phyloP scores from a whole-genome alignment of 805 yeast genomes.

The Candida ovalis region DNA sequence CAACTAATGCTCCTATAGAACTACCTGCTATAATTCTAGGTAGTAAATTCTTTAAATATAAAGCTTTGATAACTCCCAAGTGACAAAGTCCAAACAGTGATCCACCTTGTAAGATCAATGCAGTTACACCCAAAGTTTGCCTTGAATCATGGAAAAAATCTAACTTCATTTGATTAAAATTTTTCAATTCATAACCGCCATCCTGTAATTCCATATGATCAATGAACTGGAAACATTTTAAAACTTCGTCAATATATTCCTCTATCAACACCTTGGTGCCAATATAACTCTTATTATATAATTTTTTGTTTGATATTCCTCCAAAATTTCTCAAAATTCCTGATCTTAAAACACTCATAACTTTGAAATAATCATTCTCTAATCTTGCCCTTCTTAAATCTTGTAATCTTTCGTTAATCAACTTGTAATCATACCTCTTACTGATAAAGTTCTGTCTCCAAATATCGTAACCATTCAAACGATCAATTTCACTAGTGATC shows the following conservation, averaged over 20 bases:
- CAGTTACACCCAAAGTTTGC: conserved; percentile 87
- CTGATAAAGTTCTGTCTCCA: conserved; percentile 86
- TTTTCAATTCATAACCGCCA: conserved; percentile 33
- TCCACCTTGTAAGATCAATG: conserved; percentile 90
- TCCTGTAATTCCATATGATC: conserved; percentile 37
- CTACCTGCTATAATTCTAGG: conserved; percentile 89
- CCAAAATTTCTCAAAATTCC: conserved; percentile 90
- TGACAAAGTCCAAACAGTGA: conserved; percentile 92
- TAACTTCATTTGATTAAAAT: conserved; percentile 53
- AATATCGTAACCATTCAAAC: conserved; percentile 47
- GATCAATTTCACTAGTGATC: conserved; percentile 46
- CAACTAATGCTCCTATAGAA: conserved; percentile 92
- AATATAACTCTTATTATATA: conserved; percentile 76
- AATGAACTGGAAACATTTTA: conserved; percentile 60
- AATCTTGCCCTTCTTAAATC: conserved; percentile 59
- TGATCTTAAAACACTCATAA: conserved; percentile 69
- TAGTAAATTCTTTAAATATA: conserved; percentile 67
- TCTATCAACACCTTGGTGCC: conserved; percentile 91
- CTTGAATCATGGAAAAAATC: conserved; percentile 83
- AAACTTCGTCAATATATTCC: conserved; percentile 75
- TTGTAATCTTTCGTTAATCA: conserved; percentile 72
- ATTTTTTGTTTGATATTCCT: conserved; percentile 73
- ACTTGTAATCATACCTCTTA: conserved; percentile 74
- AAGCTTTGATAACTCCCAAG: conserved; percentile 83
- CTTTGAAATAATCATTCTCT: conserved; percentile 49